These are phyloP conservation scores for Peniophora sp. DNA, from an alignment of 1,284 basidiomycete genomes.

Conservation along the genomic window DNA sequence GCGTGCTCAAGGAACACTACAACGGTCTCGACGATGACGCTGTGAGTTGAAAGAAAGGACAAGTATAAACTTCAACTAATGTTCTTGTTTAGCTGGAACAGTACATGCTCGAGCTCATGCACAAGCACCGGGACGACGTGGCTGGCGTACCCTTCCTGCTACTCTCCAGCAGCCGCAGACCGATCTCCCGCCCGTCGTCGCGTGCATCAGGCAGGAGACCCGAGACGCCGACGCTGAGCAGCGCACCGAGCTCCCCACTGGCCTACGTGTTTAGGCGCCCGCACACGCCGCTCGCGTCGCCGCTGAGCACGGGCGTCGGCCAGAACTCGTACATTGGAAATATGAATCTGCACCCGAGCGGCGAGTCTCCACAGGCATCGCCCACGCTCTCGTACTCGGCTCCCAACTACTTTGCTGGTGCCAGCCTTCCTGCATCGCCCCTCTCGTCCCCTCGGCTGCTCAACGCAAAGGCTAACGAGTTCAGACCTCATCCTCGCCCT, in stretches of 20 bases:
- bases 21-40: constrained; percentile 64
- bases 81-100: constrained; percentile 52
- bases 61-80: not conserved
- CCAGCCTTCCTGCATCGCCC: constrained; percentile 57
- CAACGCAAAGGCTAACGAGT: constrained; percentile 61
- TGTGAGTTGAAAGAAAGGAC: constrained; percentile 34
- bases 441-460: constrained; percentile 45
- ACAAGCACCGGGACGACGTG: constrained; percentile 76
- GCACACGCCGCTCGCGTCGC: constrained; percentile 68
- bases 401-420: constrained; percentile 52
- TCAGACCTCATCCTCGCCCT: constrained; percentile 65
- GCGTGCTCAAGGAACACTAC: constrained; percentile 61
- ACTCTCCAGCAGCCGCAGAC: constrained; percentile 69
- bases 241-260: constrained; percentile 63
- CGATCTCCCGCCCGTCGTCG: constrained; percentile 75
- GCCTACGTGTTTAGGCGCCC: constrained; percentile 66
- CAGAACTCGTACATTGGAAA: constrained; percentile 46
- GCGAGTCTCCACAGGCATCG: constrained; percentile 59
- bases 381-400: constrained; percentile 57
- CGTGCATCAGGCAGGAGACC: constrained; percentile 66
- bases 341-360: constrained; percentile 28
- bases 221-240: constrained; percentile 52
- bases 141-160: constrained; percentile 77
- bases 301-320: constrained; percentile 49
- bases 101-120: constrained; percentile 78